Base-by-base conservation (phyloP, 345 rosid genomes). In the Corchorus olitorius region DNA sequence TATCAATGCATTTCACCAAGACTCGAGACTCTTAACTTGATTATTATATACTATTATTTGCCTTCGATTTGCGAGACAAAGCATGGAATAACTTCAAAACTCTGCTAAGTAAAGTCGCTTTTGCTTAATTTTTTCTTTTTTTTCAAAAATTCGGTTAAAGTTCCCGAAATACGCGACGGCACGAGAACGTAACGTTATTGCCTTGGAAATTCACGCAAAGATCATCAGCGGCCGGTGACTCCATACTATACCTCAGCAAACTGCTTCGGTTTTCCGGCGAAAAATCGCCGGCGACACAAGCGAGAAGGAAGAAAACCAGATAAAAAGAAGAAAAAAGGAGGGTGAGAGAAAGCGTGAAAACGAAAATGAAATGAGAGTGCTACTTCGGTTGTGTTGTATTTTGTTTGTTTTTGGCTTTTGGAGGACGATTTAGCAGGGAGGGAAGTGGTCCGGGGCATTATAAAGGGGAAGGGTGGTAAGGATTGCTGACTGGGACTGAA, bases 11-110 rank as follows among this genome's bases (percentile, higher is more conserved):
- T 66, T 74, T 75, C 54, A 65, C 65, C 85, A 64, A 68, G 78
- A 81, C 77, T 79, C 77, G 60, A 83, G 82, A 59, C 53, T 65
- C 77, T 50, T 69, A 76, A 62, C 83, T 77, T 19, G 59, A 80
- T 41, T 78, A 77, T 78, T 74, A 74, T 75, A 76, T 80, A 79
- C 45, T 76, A 74, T 34, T 50, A 52, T 54, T 72, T 65, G 81
- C 69, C 79, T 81, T 80, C 64, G 83, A 80, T 84, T 79, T 75
- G 82, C 78, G 6, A 82, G 81, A 86, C 77, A 79, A 84, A 87
- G 79, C 77, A 80, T 77, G 81, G 93, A 86, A 93, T 91, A 86
- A 86, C 94, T 91, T 91, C 75, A 59, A 78, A 89, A 83, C 86
- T 77, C 85, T 62, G 86, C 87, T 35, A 88, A 82, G 83, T 73